A percentile compares a stretch with the other conserved stretches of the same genome.
Evolutionary conservation across 164 flowering plant species (phyloP).

Genomic region (Buxus sempervirens): DNA sequence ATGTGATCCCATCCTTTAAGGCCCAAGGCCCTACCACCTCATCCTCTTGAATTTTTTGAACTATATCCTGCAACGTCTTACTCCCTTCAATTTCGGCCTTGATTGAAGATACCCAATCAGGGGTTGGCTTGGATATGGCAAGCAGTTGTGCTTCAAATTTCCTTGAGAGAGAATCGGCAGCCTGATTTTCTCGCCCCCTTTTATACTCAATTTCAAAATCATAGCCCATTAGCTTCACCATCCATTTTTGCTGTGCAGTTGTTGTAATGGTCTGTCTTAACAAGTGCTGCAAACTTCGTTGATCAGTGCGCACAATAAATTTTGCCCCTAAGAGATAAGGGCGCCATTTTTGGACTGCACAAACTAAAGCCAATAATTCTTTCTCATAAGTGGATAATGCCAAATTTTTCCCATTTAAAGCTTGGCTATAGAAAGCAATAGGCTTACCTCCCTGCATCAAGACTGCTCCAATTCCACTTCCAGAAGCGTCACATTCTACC

Average conservation of each 20-base stretch:
- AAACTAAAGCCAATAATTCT: too few relatives aligned
- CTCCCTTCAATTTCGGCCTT: background rate
- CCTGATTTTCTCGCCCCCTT: background rate
- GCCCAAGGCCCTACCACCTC: slow-evolving; percentile 7
- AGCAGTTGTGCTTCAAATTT: background rate
- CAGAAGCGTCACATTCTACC: background rate
- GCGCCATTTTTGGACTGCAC: too few relatives aligned
- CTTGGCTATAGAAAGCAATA: too few relatives aligned
- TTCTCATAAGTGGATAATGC: too few relatives aligned
- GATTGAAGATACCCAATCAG: background rate
- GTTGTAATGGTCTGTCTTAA: background rate
- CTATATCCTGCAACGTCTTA: background rate
- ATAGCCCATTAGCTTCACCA: too few relatives aligned
- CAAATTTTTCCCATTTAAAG: too few relatives aligned
- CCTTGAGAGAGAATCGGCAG: slow-evolving; percentile 5
- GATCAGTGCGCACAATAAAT: slow-evolving; percentile 6
- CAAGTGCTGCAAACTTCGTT: background rate
- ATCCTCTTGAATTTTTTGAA: background rate
- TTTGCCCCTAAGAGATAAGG: too few relatives aligned
- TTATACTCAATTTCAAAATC: slow-evolving; percentile 11
- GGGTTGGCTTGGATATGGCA: background rate
- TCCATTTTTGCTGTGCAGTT: background rate
- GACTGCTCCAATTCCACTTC: background rate
- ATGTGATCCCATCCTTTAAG: background rate
- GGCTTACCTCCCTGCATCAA: background rate